These are phyloP conservation scores for Cyberlindnera maclurae DNA, from an alignment of 805 yeast species.

Conservation along the genomic window DNA sequence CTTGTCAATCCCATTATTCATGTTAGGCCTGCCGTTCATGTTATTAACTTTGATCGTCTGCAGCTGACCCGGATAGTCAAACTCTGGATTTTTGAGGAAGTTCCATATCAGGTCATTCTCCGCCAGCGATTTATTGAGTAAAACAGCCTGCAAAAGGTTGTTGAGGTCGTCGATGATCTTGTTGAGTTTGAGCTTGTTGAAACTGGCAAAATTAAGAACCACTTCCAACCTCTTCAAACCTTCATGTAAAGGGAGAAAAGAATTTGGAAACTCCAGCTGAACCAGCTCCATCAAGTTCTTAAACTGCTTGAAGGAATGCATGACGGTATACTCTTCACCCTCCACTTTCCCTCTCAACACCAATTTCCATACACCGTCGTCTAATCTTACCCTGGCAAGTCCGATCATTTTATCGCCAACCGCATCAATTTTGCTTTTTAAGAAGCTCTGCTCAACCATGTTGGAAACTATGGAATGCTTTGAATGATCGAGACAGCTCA, in stretches of 20 bases:
- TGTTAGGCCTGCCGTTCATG: slow-evolving; percentile 3
- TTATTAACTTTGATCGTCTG: slow-evolving; percentile 24
- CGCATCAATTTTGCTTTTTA: slow-evolving; percentile 16
- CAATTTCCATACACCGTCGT: slow-evolving; percentile 23
- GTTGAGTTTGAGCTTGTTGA: slow-evolving; percentile 41
- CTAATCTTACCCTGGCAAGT: slow-evolving; percentile 29
- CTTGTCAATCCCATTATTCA: background rate
- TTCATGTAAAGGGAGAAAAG: slow-evolving; percentile 25
- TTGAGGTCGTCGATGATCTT: slow-evolving; percentile 43
- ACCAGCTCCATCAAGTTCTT: slow-evolving; percentile 28
- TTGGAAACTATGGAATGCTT: slow-evolving; percentile 30
- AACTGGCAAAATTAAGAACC: slow-evolving; percentile 19
- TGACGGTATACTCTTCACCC: slow-evolving; percentile 8
- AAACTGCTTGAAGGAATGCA: slow-evolving; percentile 28
- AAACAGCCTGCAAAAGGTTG: slow-evolving; percentile 37
- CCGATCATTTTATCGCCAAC: slow-evolving; percentile 24
- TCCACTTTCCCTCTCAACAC: slow-evolving; percentile 20
- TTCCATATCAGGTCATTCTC: slow-evolving; percentile 36
- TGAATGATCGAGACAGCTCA: slow-evolving; percentile 40
- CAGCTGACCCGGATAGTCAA: slow-evolving; percentile 29
- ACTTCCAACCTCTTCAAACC: slow-evolving; percentile 16
- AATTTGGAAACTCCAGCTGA: slow-evolving; percentile 30
- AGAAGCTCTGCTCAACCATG: slow-evolving; percentile 25
- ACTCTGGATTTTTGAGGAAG: slow-evolving; percentile 29
- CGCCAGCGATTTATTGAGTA: slow-evolving; percentile 29